phyloP scores from a whole-genome alignment of 331 rosid species.

The Pyracantha coccinea region DNA sequence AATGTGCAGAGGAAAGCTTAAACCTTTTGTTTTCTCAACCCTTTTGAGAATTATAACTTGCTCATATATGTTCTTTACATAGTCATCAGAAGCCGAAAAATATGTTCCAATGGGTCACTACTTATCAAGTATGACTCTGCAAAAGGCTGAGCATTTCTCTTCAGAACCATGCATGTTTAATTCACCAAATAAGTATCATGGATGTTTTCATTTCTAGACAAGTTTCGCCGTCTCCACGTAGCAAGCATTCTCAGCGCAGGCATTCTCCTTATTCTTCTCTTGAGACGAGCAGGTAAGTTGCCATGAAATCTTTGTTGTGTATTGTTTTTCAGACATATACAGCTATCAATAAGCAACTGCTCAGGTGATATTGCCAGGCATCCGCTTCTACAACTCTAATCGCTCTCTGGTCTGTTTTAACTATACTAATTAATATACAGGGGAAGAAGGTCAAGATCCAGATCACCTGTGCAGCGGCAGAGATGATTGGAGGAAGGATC shows the following conservation, averaged over 20 bases:
- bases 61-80: constrained; percentile 12
- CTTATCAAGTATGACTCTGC: constrained; percentile 39
- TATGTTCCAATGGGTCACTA: constrained; percentile 28
- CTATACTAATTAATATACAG: constrained; percentile 41
- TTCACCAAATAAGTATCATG: constrained; percentile 89
- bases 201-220: constrained; percentile 94
- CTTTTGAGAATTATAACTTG: neutral
- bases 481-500: constrained; percentile 41
- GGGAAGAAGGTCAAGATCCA: constrained; percentile 80
- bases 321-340: constrained; percentile 60
- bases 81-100: constrained; percentile 22
- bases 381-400: constrained; percentile 15
- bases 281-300: constrained; percentile 77
- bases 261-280: constrained; percentile 98
- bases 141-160: constrained; percentile 50
- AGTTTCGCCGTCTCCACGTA: constrained; percentile 99
- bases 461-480: constrained; percentile 68
- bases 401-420: constrained; percentile 21
- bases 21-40: neutral
- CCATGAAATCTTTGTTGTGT: constrained; percentile 43
- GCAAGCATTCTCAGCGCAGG: constrained; percentile 99
- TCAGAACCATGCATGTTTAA: constrained; percentile 36
- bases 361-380: constrained; percentile 65
- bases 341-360: constrained; percentile 46
- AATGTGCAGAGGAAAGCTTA: neutral